phyloP scores from a whole-genome alignment of 371 early-diverging fungal species.

The Apophysomyces elegans region DNA sequence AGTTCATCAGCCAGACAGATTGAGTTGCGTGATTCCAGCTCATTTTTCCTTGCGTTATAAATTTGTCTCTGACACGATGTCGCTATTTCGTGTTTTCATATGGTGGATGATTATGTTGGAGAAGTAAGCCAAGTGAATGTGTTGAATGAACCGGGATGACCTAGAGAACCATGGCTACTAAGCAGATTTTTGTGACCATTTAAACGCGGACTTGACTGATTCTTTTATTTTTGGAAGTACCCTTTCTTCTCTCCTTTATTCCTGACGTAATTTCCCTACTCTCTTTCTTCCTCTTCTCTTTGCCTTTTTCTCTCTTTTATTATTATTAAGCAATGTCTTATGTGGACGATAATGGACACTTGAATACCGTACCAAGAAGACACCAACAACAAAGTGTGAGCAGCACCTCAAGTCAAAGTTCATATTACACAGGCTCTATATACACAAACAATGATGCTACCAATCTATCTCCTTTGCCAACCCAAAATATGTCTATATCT shows the following conservation, averaged over 20 bases:
- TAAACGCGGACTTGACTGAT: too few relatives aligned
- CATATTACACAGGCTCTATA: not conserved
- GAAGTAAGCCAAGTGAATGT: too few relatives aligned
- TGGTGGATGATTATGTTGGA: too few relatives aligned
- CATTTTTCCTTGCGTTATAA: too few relatives aligned
- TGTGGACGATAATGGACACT: conserved; percentile 23
- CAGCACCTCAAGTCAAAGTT: conserved; percentile 20
- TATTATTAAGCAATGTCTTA: conserved; percentile 1
- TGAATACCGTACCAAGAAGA: conserved; percentile 6
- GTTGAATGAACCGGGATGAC: too few relatives aligned
- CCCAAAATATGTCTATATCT: conserved; percentile 5
- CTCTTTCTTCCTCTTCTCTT: not conserved
- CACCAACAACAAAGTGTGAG: conserved; percentile 10
- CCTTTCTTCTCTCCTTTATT: conserved; percentile 2
- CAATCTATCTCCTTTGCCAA: not conserved
- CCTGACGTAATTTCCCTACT: not conserved
- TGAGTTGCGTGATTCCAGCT: too few relatives aligned
- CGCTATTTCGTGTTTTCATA: too few relatives aligned
- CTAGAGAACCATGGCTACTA: too few relatives aligned
- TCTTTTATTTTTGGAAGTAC: not conserved
- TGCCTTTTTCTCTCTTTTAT: conserved; percentile 14
- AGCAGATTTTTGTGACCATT: not conserved
- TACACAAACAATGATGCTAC: not conserved
- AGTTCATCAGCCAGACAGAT: too few relatives aligned
- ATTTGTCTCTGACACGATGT: too few relatives aligned